Evolutionary conservation across 2,329 filamentous ascomycete genomes (phyloP), one percentile per base, ranked within the genome.

Genomic region (Whalleya microplaca): DNA sequence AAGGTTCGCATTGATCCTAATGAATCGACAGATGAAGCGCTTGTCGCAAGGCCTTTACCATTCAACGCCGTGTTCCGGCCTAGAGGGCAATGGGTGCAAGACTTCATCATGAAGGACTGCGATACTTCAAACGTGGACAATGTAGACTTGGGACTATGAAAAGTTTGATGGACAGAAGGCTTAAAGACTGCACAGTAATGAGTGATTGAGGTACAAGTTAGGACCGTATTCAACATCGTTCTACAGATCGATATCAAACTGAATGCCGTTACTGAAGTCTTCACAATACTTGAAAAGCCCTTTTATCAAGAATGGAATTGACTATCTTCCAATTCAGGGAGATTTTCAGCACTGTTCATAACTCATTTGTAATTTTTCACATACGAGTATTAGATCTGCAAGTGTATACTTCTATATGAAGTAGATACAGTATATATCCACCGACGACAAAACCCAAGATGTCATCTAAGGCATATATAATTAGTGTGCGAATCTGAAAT

Each of bases 61-160:
- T 72, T 73, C 62, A 66, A 56, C 41, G 64, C 65, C 16, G 55
- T 62, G 2, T 65, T 73, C 21, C 58, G 54, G 6, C 70, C 69
- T 7, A 58, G 71, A 2, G 70, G 67, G 0, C 53, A 61, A 21
- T 70, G 68, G 70, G 72, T 68, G n/a, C 51, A 62, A 40, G 64
- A 66, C 19, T 43, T 67, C 0, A 59, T 72, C n/a, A 21, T 41
- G 52, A 57, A 49, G 41, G 54, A 55, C 2, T 56, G 62, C 50
- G 42, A 62, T 43, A 64, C 54, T 12, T 3, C 10, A 12, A 12
- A 16, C 14, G 32, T 37, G 32, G 32, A 37, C 14, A 8, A 37
- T 16, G 32, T 16, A 8, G 32, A 37, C 14, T 37, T 37, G 32
- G 32, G 32, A 37, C 10, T 37, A 16, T 5, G 32, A 12, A 37